Evolutionary conservation across 2,329 filamentous ascomycete genomes (phyloP).

Genomic region (Cytospora piceicola): DNA sequence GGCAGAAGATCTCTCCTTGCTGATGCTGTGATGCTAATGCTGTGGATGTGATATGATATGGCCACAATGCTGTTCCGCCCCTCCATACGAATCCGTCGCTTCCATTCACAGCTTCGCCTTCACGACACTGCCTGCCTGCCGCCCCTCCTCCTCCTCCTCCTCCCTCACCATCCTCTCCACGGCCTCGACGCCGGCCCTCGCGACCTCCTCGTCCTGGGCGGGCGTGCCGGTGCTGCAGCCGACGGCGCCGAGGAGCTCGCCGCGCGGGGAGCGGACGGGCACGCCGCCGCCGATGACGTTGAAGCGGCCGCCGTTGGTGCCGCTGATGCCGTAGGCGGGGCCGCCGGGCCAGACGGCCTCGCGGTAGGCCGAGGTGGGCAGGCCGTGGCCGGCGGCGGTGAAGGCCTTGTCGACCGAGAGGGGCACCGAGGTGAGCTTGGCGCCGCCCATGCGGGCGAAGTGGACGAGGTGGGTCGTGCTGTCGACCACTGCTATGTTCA

Average conservation of each 20-base stretch:
- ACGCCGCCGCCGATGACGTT: slow-evolving; percentile 22
- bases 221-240: slow-evolving; percentile 18
- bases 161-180: slow-evolving; percentile 13
- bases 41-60: neutral
- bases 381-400: slow-evolving; percentile 16
- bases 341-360: slow-evolving; percentile 21
- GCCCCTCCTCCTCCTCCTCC: slow-evolving; percentile 16
- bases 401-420: slow-evolving; percentile 27
- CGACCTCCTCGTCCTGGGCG: slow-evolving; percentile 23
- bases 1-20: neutral
- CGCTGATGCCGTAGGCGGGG: slow-evolving; percentile 20
- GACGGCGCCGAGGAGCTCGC: slow-evolving; percentile 20
- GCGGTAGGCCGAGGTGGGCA: slow-evolving; percentile 20
- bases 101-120: slow-evolving; percentile 20
- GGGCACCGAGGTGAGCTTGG: slow-evolving; percentile 20
- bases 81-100: neutral
- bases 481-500: slow-evolving; percentile 26
- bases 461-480: slow-evolving; percentile 16
- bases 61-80: neutral
- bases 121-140: neutral
- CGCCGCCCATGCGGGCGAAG: slow-evolving; percentile 24
- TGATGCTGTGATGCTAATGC: too few relatives aligned
- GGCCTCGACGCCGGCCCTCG: slow-evolving; percentile 20
- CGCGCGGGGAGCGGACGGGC: neutral
- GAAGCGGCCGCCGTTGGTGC: slow-evolving; percentile 18